These are phyloP conservation scores for Aphanomyces stellatus DNA, from an alignment of 352 stramenopile species.

Conservation along the genomic window DNA sequence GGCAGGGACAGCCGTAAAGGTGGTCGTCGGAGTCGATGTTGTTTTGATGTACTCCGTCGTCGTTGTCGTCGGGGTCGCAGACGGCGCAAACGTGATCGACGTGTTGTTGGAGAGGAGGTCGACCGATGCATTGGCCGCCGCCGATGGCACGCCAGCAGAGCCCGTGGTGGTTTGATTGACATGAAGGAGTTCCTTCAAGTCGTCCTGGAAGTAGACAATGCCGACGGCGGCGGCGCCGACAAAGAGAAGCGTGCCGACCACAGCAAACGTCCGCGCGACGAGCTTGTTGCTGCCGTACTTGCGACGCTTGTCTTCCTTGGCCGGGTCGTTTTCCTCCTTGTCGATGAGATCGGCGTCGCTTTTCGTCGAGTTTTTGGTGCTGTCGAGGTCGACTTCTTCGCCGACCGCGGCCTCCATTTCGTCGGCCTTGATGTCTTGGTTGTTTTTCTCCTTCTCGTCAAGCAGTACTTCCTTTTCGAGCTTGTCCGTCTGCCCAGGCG, in stretches of 20 bases:
- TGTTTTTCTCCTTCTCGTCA: constrained; percentile 17
- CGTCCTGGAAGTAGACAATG: constrained; percentile 1
- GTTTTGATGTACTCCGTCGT: no score
- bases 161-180: not conserved
- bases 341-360: constrained; percentile 18
- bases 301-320: constrained; percentile 17
- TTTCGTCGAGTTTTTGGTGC: constrained; percentile 18
- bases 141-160: not conserved
- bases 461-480: constrained; percentile 7
- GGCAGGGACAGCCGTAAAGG: no score
- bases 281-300: not conserved
- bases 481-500: not conserved
- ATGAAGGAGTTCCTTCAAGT: not conserved
- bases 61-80: no score
- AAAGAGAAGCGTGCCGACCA: not conserved
- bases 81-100: not conserved
- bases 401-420: not conserved
- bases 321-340: constrained; percentile 6
- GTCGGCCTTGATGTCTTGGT: not conserved
- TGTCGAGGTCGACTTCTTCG: constrained; percentile 14
- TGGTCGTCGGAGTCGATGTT: no score
- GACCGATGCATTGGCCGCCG: not conserved
- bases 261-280: not conserved
- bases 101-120: not conserved
- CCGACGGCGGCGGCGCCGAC: not conserved